Evolutionary conservation across 495 filamentous ascomycete genomes (phyloP).

Genomic region (Penicillium fimorum): DNA sequence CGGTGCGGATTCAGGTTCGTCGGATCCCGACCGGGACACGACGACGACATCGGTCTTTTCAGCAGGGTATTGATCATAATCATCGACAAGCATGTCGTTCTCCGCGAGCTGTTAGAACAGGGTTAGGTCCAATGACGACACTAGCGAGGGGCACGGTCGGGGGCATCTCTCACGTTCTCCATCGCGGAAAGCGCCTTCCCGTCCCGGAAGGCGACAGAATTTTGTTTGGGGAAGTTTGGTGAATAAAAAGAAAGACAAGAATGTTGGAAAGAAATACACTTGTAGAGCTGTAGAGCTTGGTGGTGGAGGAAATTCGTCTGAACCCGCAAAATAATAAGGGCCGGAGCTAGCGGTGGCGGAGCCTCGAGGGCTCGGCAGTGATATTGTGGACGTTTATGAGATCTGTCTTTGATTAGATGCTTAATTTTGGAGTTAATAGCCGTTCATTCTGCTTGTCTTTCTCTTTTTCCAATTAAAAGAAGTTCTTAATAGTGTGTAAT

Average conservation of each 20-base stretch:
- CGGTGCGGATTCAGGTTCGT: constrained; percentile 52
- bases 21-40: constrained; percentile 68
- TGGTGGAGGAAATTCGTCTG: constrained; percentile 32
- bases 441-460: neutral
- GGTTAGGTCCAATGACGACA: constrained; percentile 34
- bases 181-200: constrained; percentile 41
- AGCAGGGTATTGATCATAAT: constrained; percentile 67
- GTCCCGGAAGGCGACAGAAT: constrained; percentile 27
- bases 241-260: constrained; percentile 10
- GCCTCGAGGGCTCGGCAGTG: constrained; percentile 26
- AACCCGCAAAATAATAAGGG: constrained; percentile 24
- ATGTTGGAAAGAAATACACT: constrained; percentile 12
- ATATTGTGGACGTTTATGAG: neutral
- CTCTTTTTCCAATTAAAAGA: neutral
- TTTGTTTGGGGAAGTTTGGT: neutral
- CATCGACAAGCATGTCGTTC: constrained; percentile 68
- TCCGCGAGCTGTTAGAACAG: constrained; percentile 37
- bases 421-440: neutral
- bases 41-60: constrained; percentile 83
- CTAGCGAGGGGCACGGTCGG: constrained; percentile 26
- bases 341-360: constrained; percentile 37
- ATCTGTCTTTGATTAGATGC: neutral
- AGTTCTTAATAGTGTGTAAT: neutral
- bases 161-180: constrained; percentile 45
- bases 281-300: constrained; percentile 2